Conservation (phyloP, 2,329 filamentous ascomycete species). For the Claviceps sp. region DNA sequence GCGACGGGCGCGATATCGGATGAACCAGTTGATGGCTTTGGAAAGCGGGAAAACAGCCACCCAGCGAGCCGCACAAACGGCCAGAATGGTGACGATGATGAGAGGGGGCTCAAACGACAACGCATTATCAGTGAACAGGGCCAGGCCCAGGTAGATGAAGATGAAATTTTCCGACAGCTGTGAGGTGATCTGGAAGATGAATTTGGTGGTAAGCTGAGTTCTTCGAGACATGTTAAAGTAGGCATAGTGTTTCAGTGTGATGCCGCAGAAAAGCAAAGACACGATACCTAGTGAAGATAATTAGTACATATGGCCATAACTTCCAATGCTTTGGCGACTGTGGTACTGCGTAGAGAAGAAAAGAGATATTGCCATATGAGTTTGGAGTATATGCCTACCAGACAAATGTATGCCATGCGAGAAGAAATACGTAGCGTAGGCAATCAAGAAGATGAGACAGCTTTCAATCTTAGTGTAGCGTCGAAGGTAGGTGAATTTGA, state of each 20-base stretch:
- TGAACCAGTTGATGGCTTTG: constrained; percentile 80
- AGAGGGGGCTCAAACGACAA: constrained; percentile 88
- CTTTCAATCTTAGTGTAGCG: constrained; percentile 94
- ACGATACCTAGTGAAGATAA: constrained; percentile 58
- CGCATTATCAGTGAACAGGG: constrained; percentile 81
- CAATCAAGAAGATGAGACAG: constrained; percentile 82
- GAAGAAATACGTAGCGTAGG: constrained; percentile 96
- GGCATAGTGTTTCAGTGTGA: constrained; percentile 95
- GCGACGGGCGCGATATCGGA: constrained; percentile 69
- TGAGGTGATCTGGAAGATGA: constrained; percentile 86
- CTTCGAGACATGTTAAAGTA: constrained; percentile 99
- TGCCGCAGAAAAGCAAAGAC: constrained; percentile 91
- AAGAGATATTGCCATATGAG: not conserved
- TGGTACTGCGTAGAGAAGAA: not conserved
- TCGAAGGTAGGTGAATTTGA: constrained; percentile 91
- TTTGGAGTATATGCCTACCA: constrained; percentile 41
- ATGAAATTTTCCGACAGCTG: constrained; percentile 98
- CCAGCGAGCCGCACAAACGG: constrained; percentile 86
- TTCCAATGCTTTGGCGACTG: not conserved
- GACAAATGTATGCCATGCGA: constrained; percentile 93
- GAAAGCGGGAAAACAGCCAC: constrained; percentile 91
- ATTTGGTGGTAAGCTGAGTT: constrained; percentile 95
- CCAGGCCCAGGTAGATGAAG: constrained; percentile 94
- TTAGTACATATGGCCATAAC: not conserved
- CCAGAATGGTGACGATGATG: constrained; percentile 81